These are phyloP conservation scores for Dothidotthia symphoricarpi DNA, from an alignment of 2,329 filamentous ascomycete genomes.

Conservation along the genomic window DNA sequence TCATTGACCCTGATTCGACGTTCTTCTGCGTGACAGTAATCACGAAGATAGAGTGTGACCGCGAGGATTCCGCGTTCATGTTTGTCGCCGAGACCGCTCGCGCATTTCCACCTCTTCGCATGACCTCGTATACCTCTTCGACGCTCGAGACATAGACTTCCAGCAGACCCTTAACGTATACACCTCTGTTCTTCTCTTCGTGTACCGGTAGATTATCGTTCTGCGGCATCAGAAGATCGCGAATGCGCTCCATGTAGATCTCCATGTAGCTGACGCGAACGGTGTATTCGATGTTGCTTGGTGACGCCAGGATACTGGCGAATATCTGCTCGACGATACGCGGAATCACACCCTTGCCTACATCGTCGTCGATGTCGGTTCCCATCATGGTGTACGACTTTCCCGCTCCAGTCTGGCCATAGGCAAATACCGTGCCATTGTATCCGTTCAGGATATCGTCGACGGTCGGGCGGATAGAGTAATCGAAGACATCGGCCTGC, in stretches of 20 bases:
- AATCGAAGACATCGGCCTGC: constrained; percentile 95
- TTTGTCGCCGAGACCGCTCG: constrained; percentile 94
- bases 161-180: constrained; percentile 92
- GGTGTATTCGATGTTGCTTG: constrained; percentile 95
- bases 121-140: constrained; percentile 93
- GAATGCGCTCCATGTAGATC: constrained; percentile 99
- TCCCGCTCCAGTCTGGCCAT: constrained; percentile 95
- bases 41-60: constrained; percentile 97
- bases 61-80: constrained; percentile 98
- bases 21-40: constrained; percentile 98
- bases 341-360: constrained; percentile 89
- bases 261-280: constrained; percentile 99
- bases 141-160: constrained; percentile 96
- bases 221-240: constrained; percentile 85
- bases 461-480: constrained; percentile 91
- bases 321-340: constrained; percentile 98
- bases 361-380: constrained; percentile 85
- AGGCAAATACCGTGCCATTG: constrained; percentile 98
- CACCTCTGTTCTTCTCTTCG: constrained; percentile 92
- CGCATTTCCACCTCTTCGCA: constrained; percentile 86
- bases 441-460: constrained; percentile 99
- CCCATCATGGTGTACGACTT: constrained; percentile 99
- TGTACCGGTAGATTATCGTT: constrained; percentile 98
- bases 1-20: constrained; percentile 89
- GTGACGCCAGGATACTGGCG: constrained; percentile 86